phyloP scores from a whole-genome alignment of 202 grass and related monocot genomes.

The Hordeum pubiflorum region DNA sequence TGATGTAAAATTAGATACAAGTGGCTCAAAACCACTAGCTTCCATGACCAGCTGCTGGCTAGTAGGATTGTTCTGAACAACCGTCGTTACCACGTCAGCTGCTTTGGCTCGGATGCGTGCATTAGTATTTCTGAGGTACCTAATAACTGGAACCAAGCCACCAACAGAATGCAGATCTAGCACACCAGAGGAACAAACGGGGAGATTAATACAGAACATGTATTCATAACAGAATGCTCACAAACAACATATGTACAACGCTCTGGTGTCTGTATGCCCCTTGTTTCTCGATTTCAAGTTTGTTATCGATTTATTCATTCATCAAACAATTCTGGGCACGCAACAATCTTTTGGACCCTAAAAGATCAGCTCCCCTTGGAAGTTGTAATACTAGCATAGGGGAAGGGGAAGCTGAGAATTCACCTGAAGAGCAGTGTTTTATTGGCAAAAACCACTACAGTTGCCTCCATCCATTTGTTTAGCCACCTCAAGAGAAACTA shows the following conservation, averaged over 20 bases:
- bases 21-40: constrained; percentile 84
- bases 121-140: constrained; percentile 71
- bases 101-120: constrained; percentile 75
- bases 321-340: background rate
- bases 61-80: constrained; percentile 87
- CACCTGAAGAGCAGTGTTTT: constrained; percentile 50
- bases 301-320: background rate
- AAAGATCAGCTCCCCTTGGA: constrained; percentile 42
- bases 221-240: background rate
- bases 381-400: constrained; percentile 11
- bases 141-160: constrained; percentile 75
- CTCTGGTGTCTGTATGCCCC: background rate
- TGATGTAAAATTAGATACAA: constrained; percentile 76
- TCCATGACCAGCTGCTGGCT: constrained; percentile 94
- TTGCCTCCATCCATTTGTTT: constrained; percentile 45
- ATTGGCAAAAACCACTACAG: constrained; percentile 36
- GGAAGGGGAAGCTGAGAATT: constrained; percentile 49
- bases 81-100: constrained; percentile 79
- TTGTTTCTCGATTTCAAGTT: background rate
- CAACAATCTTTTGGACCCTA: background rate
- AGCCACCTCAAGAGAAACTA: constrained; percentile 49
- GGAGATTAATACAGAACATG: background rate
- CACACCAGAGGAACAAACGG: background rate
- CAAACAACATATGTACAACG: background rate
- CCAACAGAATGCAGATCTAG: constrained; percentile 84